These are phyloP conservation scores for Cucurbita pepo DNA, from an alignment of 306 rosid genomes.

Conservation along the genomic window DNA sequence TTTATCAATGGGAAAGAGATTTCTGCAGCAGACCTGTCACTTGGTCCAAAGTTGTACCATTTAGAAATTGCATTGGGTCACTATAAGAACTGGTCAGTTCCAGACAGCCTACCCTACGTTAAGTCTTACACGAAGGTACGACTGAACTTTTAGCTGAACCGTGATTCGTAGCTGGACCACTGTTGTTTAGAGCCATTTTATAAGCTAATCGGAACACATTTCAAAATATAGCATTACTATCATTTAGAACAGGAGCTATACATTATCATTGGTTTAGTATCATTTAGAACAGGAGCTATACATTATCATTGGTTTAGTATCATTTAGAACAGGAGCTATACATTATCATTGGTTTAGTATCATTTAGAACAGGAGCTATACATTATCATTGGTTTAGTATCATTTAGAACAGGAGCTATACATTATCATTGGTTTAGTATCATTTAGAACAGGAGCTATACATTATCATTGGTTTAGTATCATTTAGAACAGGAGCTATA, in stretches of 20 bases:
- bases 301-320: background rate
- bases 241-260: background rate
- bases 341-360: background rate
- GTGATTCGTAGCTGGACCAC: background rate
- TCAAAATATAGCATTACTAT: background rate
- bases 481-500: background rate
- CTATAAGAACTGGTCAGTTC: slow-evolving; percentile 66
- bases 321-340: background rate
- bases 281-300: background rate
- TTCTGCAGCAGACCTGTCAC: slow-evolving; percentile 72
- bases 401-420: background rate
- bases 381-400: background rate
- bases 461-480: background rate
- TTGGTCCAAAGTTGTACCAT: slow-evolving; percentile 83
- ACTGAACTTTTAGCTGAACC: background rate
- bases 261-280: no score
- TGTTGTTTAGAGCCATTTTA: background rate
- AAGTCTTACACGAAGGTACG: slow-evolving; percentile 52
- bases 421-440: background rate
- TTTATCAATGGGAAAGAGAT: slow-evolving; percentile 61
- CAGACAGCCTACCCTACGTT: slow-evolving; percentile 51
- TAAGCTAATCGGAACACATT: background rate
- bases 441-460: background rate
- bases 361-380: background rate
- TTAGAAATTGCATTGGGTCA: slow-evolving; percentile 80